Evolutionary conservation across 2,329 filamentous ascomycete species (phyloP).

Genomic region (Neofusicoccum umdonicola): DNA sequence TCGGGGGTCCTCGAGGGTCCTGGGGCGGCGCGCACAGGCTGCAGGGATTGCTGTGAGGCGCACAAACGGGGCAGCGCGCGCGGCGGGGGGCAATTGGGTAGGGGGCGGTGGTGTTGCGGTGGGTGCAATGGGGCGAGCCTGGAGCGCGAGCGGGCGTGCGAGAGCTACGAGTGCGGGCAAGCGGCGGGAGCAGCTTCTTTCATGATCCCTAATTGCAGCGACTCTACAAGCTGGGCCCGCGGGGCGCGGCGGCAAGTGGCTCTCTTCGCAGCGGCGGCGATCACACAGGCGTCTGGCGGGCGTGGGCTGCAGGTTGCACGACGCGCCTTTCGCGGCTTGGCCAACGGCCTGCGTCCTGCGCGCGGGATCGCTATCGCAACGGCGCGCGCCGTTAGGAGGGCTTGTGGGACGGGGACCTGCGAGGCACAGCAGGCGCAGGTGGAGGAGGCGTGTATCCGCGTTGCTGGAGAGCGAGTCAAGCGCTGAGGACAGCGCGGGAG

Average conservation of each 20-base stretch:
- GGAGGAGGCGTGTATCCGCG: background rate
- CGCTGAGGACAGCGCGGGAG: background rate
- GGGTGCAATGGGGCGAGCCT: too few species aligned
- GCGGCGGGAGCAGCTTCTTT: background rate
- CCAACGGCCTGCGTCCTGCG: constrained; percentile 2
- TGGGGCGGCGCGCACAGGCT: background rate
- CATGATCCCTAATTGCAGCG: constrained; percentile 5
- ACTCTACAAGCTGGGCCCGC: constrained; percentile 3
- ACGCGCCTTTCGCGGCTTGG: background rate
- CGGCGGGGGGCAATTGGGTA: background rate
- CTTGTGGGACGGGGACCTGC: background rate
- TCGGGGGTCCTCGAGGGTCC: background rate
- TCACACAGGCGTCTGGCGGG: constrained; percentile 3
- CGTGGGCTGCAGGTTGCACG: constrained; percentile 9
- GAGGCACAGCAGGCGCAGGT: background rate
- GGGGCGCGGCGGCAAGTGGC: constrained; percentile 5
- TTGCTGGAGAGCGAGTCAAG: constrained; percentile 13
- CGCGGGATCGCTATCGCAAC: background rate
- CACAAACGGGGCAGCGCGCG: background rate
- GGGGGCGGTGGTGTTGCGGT: background rate
- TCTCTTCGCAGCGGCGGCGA: constrained; percentile 3
- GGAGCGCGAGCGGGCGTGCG: too few species aligned
- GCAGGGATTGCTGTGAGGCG: background rate
- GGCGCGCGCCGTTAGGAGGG: background rate
- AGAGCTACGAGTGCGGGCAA: background rate